Evolutionary conservation across 495 filamentous ascomycete genomes (phyloP).

Genomic region (Talaromyces wortmannii): DNA sequence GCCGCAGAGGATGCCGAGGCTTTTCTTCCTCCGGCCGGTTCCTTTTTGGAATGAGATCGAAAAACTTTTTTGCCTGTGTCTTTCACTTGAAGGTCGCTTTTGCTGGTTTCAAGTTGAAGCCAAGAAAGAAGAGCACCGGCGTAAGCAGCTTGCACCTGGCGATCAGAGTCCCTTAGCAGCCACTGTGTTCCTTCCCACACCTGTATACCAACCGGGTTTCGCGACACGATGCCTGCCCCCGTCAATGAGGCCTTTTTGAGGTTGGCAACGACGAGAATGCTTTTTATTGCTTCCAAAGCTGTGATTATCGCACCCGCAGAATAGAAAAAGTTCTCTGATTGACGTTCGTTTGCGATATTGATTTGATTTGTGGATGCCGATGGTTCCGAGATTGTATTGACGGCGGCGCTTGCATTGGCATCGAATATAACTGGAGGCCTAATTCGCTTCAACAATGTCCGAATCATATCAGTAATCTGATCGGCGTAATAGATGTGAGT

Average conservation of each 20-base stretch:
- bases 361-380: slow-evolving; percentile 22
- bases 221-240: slow-evolving; percentile 53
- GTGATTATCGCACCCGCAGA: slow-evolving; percentile 65
- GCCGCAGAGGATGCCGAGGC: slow-evolving; percentile 55
- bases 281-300: slow-evolving; percentile 74
- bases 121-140: slow-evolving; percentile 74
- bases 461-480: slow-evolving; percentile 87
- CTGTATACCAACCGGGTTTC: slow-evolving; percentile 66
- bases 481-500: slow-evolving; percentile 93
- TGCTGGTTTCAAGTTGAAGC: slow-evolving; percentile 72
- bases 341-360: slow-evolving; percentile 33
- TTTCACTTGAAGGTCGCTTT: slow-evolving; percentile 53
- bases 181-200: slow-evolving; percentile 92
- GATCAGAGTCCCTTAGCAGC: slow-evolving; percentile 72
- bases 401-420: slow-evolving; percentile 10
- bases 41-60: slow-evolving; percentile 18
- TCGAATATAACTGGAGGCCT: slow-evolving; percentile 49
- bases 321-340: slow-evolving; percentile 61
- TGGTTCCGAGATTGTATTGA: slow-evolving; percentile 37
- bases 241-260: slow-evolving; percentile 45
- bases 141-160: slow-evolving; percentile 73
- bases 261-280: slow-evolving; percentile 74
- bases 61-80: slow-evolving; percentile 44
- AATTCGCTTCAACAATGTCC: slow-evolving; percentile 66
- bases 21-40: slow-evolving; percentile 42